Percentiles rank a stretch among this genome's conserved stretches.
These are phyloP conservation scores for Vachellia collinsii DNA, from an alignment of 306 rosid genomes.

Conservation along the genomic window DNA sequence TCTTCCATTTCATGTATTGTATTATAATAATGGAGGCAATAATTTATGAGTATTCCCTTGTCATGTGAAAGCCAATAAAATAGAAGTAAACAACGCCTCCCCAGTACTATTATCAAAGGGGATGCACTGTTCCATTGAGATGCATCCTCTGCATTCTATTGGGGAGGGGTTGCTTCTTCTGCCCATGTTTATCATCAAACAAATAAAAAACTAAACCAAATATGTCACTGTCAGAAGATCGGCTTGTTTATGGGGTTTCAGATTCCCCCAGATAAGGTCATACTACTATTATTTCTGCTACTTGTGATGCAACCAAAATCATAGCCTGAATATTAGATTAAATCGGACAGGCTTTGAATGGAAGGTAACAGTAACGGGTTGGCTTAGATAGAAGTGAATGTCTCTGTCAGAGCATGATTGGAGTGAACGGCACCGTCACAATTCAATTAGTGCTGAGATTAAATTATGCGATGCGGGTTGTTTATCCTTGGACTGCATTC, in stretches of 20 bases:
- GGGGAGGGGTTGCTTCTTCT: constrained; percentile 16
- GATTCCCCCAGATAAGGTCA: constrained; percentile 35
- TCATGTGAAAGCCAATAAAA: constrained; percentile 61
- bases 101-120: constrained; percentile 47
- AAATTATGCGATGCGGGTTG: neutral
- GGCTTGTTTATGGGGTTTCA: constrained; percentile 32
- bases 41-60: constrained; percentile 40
- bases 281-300: constrained; percentile 29
- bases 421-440: constrained; percentile 37
- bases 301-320: constrained; percentile 25
- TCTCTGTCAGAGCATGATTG: constrained; percentile 52
- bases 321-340: constrained; percentile 26
- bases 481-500: constrained; percentile 2
- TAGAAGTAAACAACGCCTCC: neutral
- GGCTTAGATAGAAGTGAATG: constrained; percentile 41
- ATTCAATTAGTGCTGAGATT: constrained; percentile 20
- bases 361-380: constrained; percentile 8
- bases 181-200: constrained; percentile 11
- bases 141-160: constrained; percentile 17
- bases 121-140: constrained; percentile 54
- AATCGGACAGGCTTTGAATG: neutral
- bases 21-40: constrained; percentile 30
- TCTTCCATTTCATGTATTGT: neutral
- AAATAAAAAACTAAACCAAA: neutral
- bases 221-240: constrained; percentile 36